These are phyloP conservation scores for Nigrospora osmanthi DNA, from an alignment of 2,329 filamentous ascomycete species.

Conservation along the genomic window DNA sequence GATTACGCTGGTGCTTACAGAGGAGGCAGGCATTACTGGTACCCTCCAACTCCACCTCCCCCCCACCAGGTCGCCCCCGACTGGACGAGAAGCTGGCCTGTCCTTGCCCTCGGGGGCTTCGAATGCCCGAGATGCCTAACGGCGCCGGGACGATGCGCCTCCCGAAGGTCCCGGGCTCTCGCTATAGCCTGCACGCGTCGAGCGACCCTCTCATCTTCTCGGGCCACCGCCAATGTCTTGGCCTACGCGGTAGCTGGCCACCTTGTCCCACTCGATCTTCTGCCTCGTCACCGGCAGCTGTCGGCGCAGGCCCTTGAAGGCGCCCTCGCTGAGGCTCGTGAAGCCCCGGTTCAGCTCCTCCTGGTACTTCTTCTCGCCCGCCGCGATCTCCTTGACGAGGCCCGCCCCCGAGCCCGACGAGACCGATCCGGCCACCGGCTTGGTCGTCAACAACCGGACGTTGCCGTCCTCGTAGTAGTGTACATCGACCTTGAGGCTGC, in stretches of 20 bases:
- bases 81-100: too few species aligned
- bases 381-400: conserved; percentile 70
- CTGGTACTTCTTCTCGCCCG: conserved; percentile 85
- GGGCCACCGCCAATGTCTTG: conserved; percentile 68
- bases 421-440: conserved; percentile 58
- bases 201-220: conserved; percentile 31
- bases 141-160: too few species aligned
- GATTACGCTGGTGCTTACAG: too few species aligned
- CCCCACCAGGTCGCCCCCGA: too few species aligned
- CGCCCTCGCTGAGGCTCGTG: conserved; percentile 79
- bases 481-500: conserved; percentile 85
- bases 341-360: conserved; percentile 93
- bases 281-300: conserved; percentile 94
- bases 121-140: too few species aligned
- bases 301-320: conserved; percentile 86
- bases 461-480: conserved; percentile 99
- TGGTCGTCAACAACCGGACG: conserved; percentile 85
- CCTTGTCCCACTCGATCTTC: conserved; percentile 99
- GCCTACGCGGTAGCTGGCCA: conserved; percentile 81
- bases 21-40: too few species aligned
- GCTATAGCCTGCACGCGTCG: too few species aligned
- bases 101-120: too few species aligned
- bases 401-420: conserved; percentile 56
- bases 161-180: too few species aligned
- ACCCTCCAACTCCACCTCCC: too few species aligned